A percentile compares a stretch with the other conserved stretches of the same genome.
Evolutionary conservation across 768 basidiomycete species (phyloP).

Genomic region (Crepidotus variabilis): DNA sequence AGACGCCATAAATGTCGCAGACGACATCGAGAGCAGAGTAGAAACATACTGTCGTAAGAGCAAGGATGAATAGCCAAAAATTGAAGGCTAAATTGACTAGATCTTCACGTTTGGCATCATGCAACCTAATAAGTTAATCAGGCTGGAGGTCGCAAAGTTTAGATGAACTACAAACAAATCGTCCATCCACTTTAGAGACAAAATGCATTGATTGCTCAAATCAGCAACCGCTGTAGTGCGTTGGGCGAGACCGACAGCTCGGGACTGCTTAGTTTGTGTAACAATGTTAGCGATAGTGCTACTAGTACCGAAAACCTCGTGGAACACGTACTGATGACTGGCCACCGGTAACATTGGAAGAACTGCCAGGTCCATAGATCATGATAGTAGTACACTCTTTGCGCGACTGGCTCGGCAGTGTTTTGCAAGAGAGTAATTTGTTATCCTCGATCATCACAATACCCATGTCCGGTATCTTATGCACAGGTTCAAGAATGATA

Average conservation of each 20-base stretch:
- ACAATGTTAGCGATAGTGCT: no score
- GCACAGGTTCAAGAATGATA: slow-evolving; percentile 25
- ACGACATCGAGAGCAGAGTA: neutral
- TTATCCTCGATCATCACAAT: slow-evolving; percentile 21
- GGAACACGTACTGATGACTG: neutral
- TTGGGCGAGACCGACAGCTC: neutral
- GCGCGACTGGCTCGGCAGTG: slow-evolving; percentile 26
- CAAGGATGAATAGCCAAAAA: slow-evolving; percentile 43
- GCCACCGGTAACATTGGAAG: neutral
- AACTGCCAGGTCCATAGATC: neutral
- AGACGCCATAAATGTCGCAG: no score
- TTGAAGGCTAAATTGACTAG: slow-evolving; percentile 41
- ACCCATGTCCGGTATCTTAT: slow-evolving; percentile 23
- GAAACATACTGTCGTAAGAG: slow-evolving; percentile 39
- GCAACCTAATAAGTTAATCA: slow-evolving; percentile 22
- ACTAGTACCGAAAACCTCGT: neutral
- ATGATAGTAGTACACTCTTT: slow-evolving; percentile 3
- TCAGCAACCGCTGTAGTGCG: neutral
- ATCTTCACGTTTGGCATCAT: slow-evolving; percentile 44
- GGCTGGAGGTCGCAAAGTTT: neutral
- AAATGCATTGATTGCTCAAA: slow-evolving; percentile 27
- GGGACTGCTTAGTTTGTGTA: neutral
- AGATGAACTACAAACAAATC: slow-evolving; percentile 32
- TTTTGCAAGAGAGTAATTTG: slow-evolving; percentile 33
- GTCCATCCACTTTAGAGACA: slow-evolving; percentile 42